Evolutionary conservation across 345 rosid species (phyloP), one percentile per base, ranked within the genome.

Genomic region (Limnanthes douglasii): DNA sequence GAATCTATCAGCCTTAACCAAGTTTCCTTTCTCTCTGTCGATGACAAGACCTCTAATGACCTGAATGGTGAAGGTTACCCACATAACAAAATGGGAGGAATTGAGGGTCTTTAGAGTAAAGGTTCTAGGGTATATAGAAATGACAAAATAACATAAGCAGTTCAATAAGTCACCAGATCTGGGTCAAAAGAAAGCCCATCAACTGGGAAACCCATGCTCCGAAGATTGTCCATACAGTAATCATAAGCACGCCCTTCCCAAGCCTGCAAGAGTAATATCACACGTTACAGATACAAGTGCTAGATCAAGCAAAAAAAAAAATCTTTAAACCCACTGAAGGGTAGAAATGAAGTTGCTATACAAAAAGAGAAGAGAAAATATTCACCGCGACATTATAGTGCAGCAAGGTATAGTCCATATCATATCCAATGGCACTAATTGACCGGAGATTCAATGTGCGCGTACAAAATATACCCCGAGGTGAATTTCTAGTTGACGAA

Each of bases 231-330:
- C 97, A 83, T 60, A 61, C 97, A 88, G 60, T 88, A 83, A 54
- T 83, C 97, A 41, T 88, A 88, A 37, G 97, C 97, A 27, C 74
- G 69, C 32, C 97, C 97, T 76, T 88, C 97, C 97, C 97, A 88
- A 47, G 97, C 93, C 95, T 88, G 63, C 37, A 41, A 55, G 31
- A 28, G 31, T 23, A 50, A 18, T 29, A 39, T 34, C 17, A 9
- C 14, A 8, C 26, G 13, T 39, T 44, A 56, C 3, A 1, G 12
- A 20, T 2, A 11, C 15, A 3, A 22, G 17, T 18, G 19, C 18
- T 18, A 14, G 13, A 3, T 27, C 8, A 6, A 26, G 30, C 6
- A 26, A 26, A 26, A 33, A 21, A 11, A 21, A 31, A 0, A 13
- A 1, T n/a, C 3, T 16, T 12, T n/a, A n/a, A n/a, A n/a, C n/a